These are phyloP conservation scores for Wickerhamiella dianesei DNA, from an alignment of 805 yeast species.

Conservation along the genomic window DNA sequence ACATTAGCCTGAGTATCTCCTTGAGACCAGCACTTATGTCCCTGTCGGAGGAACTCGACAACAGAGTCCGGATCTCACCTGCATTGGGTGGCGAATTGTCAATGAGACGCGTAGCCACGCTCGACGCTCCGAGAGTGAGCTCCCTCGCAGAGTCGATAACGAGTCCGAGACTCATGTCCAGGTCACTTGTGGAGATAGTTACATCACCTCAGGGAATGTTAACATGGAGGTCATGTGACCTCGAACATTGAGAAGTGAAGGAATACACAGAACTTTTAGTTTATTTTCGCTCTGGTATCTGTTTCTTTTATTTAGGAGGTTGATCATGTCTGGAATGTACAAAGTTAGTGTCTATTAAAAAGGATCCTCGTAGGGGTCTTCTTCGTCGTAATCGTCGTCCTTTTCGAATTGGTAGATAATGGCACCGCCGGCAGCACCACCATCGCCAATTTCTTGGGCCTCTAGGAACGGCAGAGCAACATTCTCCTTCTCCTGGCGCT, in stretches of 20 bases:
- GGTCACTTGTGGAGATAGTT: neutral
- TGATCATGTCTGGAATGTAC: no score
- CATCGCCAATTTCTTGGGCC: constrained; percentile 50
- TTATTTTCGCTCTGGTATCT: no score
- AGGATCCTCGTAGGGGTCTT: constrained; percentile 95
- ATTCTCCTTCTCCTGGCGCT: constrained; percentile 62
- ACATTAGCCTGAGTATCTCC: constrained; percentile 28
- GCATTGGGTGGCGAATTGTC: constrained; percentile 51
- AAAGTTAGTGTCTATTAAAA: constrained; percentile 34
- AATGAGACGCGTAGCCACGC: constrained; percentile 41
- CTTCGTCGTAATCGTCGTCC: constrained; percentile 96
- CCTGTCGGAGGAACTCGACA: constrained; percentile 56
- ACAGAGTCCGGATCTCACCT: constrained; percentile 47
- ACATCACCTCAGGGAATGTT: no score
- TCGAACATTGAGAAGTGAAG: no score
- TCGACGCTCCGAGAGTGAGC: constrained; percentile 70
- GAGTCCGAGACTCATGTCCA: constrained; percentile 33
- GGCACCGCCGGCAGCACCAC: constrained; percentile 73
- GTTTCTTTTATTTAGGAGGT: no score
- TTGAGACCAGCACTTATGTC: constrained; percentile 50
- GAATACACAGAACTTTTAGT: no score
- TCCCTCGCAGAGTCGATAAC: constrained; percentile 71
- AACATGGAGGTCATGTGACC: no score
- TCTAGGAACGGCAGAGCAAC: constrained; percentile 85
- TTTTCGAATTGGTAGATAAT: constrained; percentile 91